Conservation (phyloP, 495 filamentous ascomycete species). For the Xylona heveae region DNA sequence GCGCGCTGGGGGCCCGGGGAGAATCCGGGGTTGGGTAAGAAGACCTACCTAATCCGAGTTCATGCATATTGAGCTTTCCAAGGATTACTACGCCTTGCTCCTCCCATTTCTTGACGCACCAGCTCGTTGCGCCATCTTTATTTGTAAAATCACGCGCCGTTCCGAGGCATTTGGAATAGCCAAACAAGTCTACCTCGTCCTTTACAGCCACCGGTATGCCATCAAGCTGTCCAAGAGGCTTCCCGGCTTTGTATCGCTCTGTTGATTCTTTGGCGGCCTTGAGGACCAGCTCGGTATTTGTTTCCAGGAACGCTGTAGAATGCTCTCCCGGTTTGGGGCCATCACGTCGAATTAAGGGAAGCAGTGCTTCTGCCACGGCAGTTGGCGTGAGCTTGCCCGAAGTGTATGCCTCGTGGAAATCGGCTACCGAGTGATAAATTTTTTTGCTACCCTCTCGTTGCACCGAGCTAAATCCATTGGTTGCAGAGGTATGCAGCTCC, state of each 20-base stretch:
- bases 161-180: constrained; percentile 46
- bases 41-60: constrained; percentile 47
- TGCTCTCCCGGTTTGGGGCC: constrained; percentile 29
- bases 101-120: constrained; percentile 55
- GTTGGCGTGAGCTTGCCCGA: constrained; percentile 47
- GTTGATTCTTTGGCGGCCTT: constrained; percentile 52
- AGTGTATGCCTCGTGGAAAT: constrained; percentile 55
- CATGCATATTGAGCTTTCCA: constrained; percentile 84
- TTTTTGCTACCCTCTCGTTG: constrained; percentile 17
- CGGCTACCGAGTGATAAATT: constrained; percentile 45
- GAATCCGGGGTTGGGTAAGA: background rate
- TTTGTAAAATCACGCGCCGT: constrained; percentile 31
- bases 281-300: constrained; percentile 33
- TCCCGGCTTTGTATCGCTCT: constrained; percentile 40
- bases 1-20: background rate
- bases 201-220: constrained; percentile 77
- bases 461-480: too few species aligned
- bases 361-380: constrained; percentile 42
- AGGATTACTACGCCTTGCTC: constrained; percentile 65
- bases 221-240: constrained; percentile 45
- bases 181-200: constrained; percentile 61
- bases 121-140: constrained; percentile 32
- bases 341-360: constrained; percentile 46
- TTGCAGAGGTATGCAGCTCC: constrained; percentile 10
- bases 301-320: constrained; percentile 45